Base-by-base conservation (phyloP, 352 stramenopile genomes). In the Thraustochytrium sp. region DNA sequence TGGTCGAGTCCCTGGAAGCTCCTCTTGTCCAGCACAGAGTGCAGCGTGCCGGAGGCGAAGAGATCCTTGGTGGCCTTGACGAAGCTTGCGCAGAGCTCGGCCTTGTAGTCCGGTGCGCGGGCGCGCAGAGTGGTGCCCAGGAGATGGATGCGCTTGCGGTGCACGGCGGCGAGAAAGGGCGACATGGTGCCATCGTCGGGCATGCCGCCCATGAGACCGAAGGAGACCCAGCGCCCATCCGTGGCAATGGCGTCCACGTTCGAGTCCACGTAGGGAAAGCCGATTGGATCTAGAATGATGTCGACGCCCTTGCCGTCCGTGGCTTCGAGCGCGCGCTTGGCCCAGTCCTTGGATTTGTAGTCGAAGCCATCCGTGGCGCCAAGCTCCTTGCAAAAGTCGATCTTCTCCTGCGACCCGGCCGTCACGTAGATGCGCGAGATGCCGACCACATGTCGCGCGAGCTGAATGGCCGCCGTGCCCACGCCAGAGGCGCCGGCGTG, bases 381-480 rank as follows among this genome's bases (percentile, higher is more conserved):
- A 1, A 85, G 63, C 42, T 2, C 21, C 38, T 55, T 46, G 31
- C 46, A 80, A 29, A 72, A 63, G 34, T 75, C 82, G 16, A 85
- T 62, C 73, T 85, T 85, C n/a, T 56, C 54, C 23, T 62, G 38
- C 3, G 42, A 56, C 4, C 73, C 72, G 0, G 82, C 82, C 18
- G 80, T 82, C 23, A 49, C 53, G 5, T 36, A 53, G 49, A 78
- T 40, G 8, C 31, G 23, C 31, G 3, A 16, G 38, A 53, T 13
- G 23, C 62, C 62, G 62, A 75, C 51, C 11, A 75, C 37, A 31
- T 72, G 59, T 2, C 34, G 26, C 8, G 56, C 56, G 36, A 85
- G 82, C 68, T 85, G 82, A 16, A 84, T 53, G 21, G 82, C 82
- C 16, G 82, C 82, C 21, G 82, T 85, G 11, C 82, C 82, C 11